Conservation (phyloP, 2,329 filamentous ascomycete genomes). For the Shiraia sp. region DNA sequence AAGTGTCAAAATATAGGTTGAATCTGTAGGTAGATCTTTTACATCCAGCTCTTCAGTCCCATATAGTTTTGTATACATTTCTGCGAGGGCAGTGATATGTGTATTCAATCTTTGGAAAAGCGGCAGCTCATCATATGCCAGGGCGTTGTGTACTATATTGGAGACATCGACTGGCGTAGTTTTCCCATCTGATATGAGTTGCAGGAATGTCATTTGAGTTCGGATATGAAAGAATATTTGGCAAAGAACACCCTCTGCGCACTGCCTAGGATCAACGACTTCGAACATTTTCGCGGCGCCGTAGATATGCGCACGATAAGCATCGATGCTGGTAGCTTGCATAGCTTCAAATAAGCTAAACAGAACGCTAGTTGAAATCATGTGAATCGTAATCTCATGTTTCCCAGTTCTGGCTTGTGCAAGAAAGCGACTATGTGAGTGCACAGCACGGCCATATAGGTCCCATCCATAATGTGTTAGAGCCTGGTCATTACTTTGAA, state of each 20-base stretch:
- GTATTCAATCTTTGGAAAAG: conserved; percentile 31
- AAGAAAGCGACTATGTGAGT: conserved; percentile 20
- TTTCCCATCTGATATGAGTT: conserved; percentile 15
- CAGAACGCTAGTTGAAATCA: conserved; percentile 36
- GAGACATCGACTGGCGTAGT: conserved; percentile 6
- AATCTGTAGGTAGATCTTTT: too few species aligned
- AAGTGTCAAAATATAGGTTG: conserved; percentile 11
- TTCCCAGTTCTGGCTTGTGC: conserved; percentile 5
- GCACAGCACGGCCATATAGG: conserved; percentile 34
- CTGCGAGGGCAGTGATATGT: conserved; percentile 22
- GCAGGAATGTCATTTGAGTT: conserved; percentile 29
- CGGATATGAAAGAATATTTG: conserved; percentile 38
- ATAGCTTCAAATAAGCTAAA: conserved; percentile 39
- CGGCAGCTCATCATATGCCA: conserved; percentile 27
- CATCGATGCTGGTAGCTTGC: conserved; percentile 30
- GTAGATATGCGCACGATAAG: conserved; percentile 34
- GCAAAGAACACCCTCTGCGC: conserved; percentile 28
- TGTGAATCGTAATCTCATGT: conserved; percentile 29
- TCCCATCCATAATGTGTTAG: conserved; percentile 24
- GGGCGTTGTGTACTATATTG: conserved; percentile 21
- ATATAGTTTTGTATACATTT: conserved; percentile 13
- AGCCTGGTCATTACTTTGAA: conserved; percentile 21
- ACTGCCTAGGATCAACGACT: conserved; percentile 28
- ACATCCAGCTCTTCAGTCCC: conserved; percentile 13
- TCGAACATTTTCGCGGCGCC: conserved; percentile 36